phyloP scores from a whole-genome alignment of 805 yeast genomes.

The Jamesozyma rosinii region DNA sequence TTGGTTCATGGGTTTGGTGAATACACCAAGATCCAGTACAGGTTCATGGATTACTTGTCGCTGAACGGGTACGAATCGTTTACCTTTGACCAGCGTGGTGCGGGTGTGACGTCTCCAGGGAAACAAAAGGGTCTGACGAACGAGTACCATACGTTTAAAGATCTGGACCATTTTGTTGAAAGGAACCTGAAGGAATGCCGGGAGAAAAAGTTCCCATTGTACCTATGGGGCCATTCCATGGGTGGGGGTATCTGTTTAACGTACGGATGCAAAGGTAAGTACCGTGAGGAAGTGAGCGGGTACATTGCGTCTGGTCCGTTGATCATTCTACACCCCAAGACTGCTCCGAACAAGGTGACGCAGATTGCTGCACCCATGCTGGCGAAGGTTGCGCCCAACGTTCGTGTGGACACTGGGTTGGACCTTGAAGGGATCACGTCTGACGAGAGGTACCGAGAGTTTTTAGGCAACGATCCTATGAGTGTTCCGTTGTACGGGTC shows the following conservation, averaged over 20 bases:
- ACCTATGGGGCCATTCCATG: conserved; percentile 66
- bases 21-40: conserved; percentile 39
- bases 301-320: conserved; percentile 52
- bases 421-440: conserved; percentile 47
- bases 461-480: conserved; percentile 36
- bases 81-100: conserved; percentile 68
- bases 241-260: conserved; percentile 68
- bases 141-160: conserved; percentile 48
- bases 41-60: conserved; percentile 45
- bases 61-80: conserved; percentile 53
- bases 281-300: conserved; percentile 38
- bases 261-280: conserved; percentile 49
- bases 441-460: conserved; percentile 39
- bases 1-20: conserved; percentile 71
- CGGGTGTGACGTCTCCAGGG: conserved; percentile 55
- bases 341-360: conserved; percentile 43
- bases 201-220: conserved; percentile 28
- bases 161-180: conserved; percentile 44
- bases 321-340: conserved; percentile 46
- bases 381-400: conserved; percentile 38
- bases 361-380: conserved; percentile 36
- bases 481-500: conserved; percentile 44
- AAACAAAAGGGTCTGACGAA: conserved; percentile 46
- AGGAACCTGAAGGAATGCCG: conserved; percentile 18
- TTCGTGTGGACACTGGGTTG: conserved; percentile 47